These are phyloP conservation scores for Russula earlei DNA, from an alignment of 768 basidiomycete species.

Conservation along the genomic window DNA sequence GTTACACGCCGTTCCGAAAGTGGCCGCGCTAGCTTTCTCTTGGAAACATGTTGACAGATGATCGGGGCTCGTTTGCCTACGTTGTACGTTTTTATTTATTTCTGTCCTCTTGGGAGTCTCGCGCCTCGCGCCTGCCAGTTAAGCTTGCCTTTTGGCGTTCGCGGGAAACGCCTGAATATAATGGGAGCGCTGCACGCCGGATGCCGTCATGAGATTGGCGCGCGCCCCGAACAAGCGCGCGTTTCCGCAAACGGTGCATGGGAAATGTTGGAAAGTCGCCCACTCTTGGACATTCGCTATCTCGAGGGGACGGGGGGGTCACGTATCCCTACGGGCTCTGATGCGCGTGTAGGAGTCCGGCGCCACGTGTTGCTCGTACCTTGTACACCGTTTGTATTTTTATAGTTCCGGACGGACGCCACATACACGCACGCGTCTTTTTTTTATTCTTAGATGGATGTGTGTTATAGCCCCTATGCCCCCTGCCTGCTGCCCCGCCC, in stretches of 20 bases:
- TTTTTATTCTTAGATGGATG: not conserved
- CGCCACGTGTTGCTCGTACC: not conserved
- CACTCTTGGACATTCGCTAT: not conserved
- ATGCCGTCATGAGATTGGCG: not conserved
- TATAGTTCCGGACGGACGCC: slow-evolving; percentile 16
- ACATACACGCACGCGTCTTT: not conserved
- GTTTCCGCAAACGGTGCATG: not conserved
- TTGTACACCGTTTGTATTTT: not conserved
- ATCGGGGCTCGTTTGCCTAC: not conserved
- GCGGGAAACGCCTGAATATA: not conserved
- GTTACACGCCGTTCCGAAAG: not conserved
- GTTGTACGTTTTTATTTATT: not conserved
- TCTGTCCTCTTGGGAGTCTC: not conserved
- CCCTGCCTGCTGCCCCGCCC: too few relatives aligned
- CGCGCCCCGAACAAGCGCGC: not conserved
- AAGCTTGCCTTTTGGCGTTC: slow-evolving; percentile 2
- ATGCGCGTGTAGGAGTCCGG: slow-evolving; percentile 8
- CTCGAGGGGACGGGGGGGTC: not conserved
- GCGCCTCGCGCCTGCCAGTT: slow-evolving; percentile 1
- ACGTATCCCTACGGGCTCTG: slow-evolving; percentile 5
- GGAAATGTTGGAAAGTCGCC: not conserved
- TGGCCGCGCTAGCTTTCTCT: not conserved
- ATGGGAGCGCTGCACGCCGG: not conserved
- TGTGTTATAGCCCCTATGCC: slow-evolving; percentile 11
- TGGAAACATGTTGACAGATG: slow-evolving; percentile 13